Percentiles rank a stretch among this genome's conserved stretches.
phyloP scores from a whole-genome alignment of 2,329 filamentous ascomycete species.

The Pestalotiopsis sp. region DNA sequence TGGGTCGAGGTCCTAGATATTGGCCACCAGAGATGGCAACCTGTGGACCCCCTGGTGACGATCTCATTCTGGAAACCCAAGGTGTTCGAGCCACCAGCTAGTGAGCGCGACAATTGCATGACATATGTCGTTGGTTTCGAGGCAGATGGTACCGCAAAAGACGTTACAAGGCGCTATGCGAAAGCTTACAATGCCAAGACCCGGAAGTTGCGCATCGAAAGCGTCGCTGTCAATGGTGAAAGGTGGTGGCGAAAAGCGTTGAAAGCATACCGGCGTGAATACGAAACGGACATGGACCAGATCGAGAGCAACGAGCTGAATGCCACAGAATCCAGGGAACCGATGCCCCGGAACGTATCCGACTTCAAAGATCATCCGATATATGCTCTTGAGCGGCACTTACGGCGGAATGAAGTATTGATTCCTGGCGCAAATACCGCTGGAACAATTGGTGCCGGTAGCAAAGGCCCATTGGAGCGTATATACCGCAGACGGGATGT shows the following conservation, averaged over 20 bases:
- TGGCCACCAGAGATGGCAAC: constrained; percentile 88
- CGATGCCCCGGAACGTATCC: constrained; percentile 82
- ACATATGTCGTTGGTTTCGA: constrained; percentile 87
- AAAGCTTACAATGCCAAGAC: constrained; percentile 93
- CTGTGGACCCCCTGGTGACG: constrained; percentile 84
- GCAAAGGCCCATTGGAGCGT: constrained; percentile 66
- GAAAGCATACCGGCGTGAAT: constrained; percentile 46
- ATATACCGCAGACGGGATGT: constrained; percentile 86
- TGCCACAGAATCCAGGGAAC: constrained; percentile 72
- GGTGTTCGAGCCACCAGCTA: constrained; percentile 80
- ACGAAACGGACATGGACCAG: constrained; percentile 70
- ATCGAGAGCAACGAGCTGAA: constrained; percentile 80
- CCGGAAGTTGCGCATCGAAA: constrained; percentile 76
- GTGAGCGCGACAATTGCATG: constrained; percentile 75
- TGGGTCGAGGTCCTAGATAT: constrained; percentile 93
- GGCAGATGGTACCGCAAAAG: constrained; percentile 73
- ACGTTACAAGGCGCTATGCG: constrained; percentile 86
- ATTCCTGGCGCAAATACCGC: constrained; percentile 68
- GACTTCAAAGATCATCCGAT: constrained; percentile 88
- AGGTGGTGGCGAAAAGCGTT: constrained; percentile 58
- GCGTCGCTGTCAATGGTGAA: constrained; percentile 47
- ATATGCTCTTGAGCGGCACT: constrained; percentile 82
- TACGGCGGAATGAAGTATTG: constrained; percentile 83
- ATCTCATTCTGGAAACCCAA: constrained; percentile 72
- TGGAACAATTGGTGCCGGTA: constrained; percentile 76